Evolutionary conservation across 768 basidiomycete species (phyloP).

Genomic region (Leccinellum rugosiceps): DNA sequence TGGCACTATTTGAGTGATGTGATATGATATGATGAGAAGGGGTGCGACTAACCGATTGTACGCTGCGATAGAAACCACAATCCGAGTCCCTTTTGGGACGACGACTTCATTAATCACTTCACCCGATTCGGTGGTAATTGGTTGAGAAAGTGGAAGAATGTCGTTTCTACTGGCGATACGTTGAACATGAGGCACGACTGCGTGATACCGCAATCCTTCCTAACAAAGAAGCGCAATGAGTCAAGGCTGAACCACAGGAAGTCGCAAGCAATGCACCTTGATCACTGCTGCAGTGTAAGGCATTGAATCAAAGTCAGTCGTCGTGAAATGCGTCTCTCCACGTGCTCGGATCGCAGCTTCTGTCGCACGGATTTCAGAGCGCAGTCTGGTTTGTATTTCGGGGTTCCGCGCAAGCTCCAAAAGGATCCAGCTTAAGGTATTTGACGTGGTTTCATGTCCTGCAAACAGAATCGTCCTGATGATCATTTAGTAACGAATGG

Average conservation of each 20-base stretch:
- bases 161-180: constrained; percentile 52
- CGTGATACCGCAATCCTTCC: constrained; percentile 49
- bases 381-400: constrained; percentile 57
- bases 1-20: neutral
- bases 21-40: neutral
- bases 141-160: constrained; percentile 55
- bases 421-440: constrained; percentile 56
- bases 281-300: constrained; percentile 39
- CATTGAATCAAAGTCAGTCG: constrained; percentile 50
- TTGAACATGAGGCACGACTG: constrained; percentile 51
- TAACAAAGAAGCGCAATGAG: constrained; percentile 15
- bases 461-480: constrained; percentile 46
- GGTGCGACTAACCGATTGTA: constrained; percentile 46
- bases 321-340: constrained; percentile 10
- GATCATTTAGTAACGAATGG: neutral
- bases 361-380: constrained; percentile 29
- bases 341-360: constrained; percentile 9
- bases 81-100: constrained; percentile 48
- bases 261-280: constrained; percentile 26
- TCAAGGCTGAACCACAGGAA: constrained; percentile 12
- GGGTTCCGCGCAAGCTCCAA: constrained; percentile 59
- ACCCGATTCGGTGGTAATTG: constrained; percentile 46
- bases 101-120: constrained; percentile 41
- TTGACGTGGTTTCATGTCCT: constrained; percentile 63
- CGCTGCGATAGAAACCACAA: constrained; percentile 50